Evolutionary conservation across 768 basidiomycete genomes (phyloP), one percentile per base, ranked within the genome.

Genomic region (Lactarius vividus): DNA sequence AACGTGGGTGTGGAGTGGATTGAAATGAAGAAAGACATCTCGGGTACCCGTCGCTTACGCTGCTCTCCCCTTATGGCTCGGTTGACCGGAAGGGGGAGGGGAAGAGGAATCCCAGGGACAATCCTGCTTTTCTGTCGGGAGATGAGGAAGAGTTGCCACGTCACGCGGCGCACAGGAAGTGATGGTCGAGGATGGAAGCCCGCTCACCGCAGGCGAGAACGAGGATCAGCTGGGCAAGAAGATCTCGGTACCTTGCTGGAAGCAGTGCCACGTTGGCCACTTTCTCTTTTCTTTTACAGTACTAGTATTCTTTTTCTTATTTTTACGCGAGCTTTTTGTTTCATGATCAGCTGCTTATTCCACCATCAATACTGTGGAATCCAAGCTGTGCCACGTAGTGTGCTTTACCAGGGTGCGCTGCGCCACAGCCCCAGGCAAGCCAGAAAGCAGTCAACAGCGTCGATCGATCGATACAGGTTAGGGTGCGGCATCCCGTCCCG

Each of bases 101-200:
- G 40, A 60, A 59, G 9, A 10, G 18, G 44, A 39, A 49, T 7
- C 35, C 46, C 23, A 23, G n/a, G 23, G 64, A 57, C 35, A n/a
- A 18, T 10, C 28, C 33, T 23, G 29, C 15, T 55, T 40, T 31
- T 31, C 29, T 58, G n/a, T n/a, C 18, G 23, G 35, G 39, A 28
- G 57, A 63, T 44, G 44, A 33, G 44, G 44, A 59, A 46, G 31
- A 37, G 35, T 37, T 35, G 64, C 59, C 64, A 65, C 59, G 64
- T 65, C 64, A 65, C 55, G n/a, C 57, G 52, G 52, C 37, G 31
- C 39, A 33, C 15, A 39, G 9, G 31, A 33, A 53, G 23, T 11
- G 10, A 16, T 53, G 16, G 39, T 39, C 28, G 5, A 64, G 31
- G 31, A 40, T 44, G 44, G 42, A 33, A 49, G 39, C 13, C 40